Evolutionary conservation across 306 rosid genomes (phyloP).

Genomic region (Quercus mongolica): DNA sequence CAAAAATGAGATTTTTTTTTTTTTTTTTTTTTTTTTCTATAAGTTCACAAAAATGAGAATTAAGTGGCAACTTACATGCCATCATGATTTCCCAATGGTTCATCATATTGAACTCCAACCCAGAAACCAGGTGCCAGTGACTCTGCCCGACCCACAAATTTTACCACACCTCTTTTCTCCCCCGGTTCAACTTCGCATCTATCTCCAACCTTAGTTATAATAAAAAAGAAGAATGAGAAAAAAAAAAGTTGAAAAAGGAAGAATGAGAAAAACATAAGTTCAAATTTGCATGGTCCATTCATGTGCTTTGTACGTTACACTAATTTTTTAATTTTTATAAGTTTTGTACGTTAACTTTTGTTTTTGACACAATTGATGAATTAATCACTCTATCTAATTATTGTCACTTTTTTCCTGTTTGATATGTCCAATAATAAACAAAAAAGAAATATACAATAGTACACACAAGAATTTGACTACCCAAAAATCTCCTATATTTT

Average conservation of each 20-base stretch:
- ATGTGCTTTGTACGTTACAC: background rate
- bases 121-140: constrained; percentile 86
- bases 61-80: constrained; percentile 65
- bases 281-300: background rate
- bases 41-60: background rate
- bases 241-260: constrained; percentile 1
- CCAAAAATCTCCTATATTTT: background rate
- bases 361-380: background rate
- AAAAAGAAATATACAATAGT: background rate
- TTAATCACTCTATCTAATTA: background rate
- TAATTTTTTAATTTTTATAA: too few species aligned
- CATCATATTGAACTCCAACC: constrained; percentile 95
- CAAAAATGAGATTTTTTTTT: background rate
- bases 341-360: background rate
- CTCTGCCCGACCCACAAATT: constrained; percentile 76
- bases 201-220: constrained; percentile 68
- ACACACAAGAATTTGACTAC: background rate
- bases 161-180: constrained; percentile 73
- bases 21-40: background rate
- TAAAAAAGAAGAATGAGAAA: background rate
- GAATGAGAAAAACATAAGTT: background rate
- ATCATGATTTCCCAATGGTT: constrained; percentile 95
- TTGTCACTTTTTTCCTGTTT: background rate
- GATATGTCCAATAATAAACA: background rate
- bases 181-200: constrained; percentile 96